Percentiles rank a stretch among this genome's conserved stretches.
Evolutionary conservation across 2,329 filamentous ascomycete genomes (phyloP).

Genomic region (Fusarium humuli): DNA sequence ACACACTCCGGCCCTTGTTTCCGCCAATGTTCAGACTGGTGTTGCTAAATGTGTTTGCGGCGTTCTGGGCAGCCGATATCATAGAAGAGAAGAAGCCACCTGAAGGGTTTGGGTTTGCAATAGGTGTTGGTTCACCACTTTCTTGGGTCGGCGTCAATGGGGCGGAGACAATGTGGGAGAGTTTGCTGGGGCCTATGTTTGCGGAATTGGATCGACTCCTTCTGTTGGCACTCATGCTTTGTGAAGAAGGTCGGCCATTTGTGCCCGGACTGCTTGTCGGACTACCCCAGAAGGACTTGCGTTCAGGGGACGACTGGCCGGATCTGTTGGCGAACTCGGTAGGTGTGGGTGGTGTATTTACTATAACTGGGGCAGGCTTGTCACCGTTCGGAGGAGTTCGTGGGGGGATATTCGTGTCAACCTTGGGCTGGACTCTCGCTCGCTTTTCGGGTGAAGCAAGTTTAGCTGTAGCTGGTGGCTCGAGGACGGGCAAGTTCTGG

Average conservation of each 20-base stretch:
- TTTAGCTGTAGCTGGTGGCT: slow-evolving; percentile 49
- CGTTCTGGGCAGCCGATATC: slow-evolving; percentile 92
- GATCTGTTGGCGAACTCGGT: slow-evolving; percentile 56
- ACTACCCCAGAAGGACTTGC: slow-evolving; percentile 47
- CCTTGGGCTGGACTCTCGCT: slow-evolving; percentile 45
- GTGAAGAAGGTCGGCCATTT: slow-evolving; percentile 69
- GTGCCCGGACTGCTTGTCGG: slow-evolving; percentile 48
- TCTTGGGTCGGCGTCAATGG: slow-evolving; percentile 84
- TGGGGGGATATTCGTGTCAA: slow-evolving; percentile 53
- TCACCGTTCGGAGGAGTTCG: slow-evolving; percentile 62
- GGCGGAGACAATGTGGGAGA: slow-evolving; percentile 79
- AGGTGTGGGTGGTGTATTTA: slow-evolving; percentile 75
- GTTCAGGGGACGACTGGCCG: slow-evolving; percentile 45
- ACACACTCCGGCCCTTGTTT: slow-evolving; percentile 51
- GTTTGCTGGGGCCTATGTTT: slow-evolving; percentile 80
- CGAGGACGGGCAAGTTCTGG: slow-evolving; percentile 42
- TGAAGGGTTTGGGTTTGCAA: slow-evolving; percentile 59
- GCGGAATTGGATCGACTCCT: slow-evolving; percentile 65
- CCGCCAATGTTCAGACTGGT: slow-evolving; percentile 66
- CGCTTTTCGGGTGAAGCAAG: slow-evolving; percentile 46
- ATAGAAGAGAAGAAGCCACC: slow-evolving; percentile 93
- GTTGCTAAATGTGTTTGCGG: slow-evolving; percentile 79
- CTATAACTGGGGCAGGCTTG: slow-evolving; percentile 64
- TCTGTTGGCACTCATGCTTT: slow-evolving; percentile 78
- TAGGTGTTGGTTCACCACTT: slow-evolving; percentile 66